Conservation (phyloP, 345 rosid species). For the Cardamine resedifolia region DNA sequence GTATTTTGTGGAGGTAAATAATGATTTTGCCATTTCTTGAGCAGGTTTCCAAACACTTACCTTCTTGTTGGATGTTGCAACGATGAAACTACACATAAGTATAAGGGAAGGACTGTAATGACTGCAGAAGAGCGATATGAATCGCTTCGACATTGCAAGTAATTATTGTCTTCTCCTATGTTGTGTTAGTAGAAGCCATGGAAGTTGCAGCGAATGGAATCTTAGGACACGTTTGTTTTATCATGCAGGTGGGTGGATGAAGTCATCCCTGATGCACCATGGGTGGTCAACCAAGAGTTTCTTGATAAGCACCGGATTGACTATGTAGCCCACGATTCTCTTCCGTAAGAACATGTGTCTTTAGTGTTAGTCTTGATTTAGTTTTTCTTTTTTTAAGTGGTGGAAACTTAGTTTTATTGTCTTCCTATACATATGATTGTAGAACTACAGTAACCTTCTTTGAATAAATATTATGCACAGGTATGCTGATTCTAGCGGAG, state of each 20-base stretch:
- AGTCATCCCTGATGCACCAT: conserved; percentile 89
- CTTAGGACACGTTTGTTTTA: background rate
- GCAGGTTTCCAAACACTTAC: conserved; percentile 76
- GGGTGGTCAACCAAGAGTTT: conserved; percentile 86
- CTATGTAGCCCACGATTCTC: conserved; percentile 88
- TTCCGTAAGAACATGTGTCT: conserved; percentile 61
- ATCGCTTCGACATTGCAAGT: conserved; percentile 98
- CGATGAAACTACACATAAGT: conserved; percentile 80
- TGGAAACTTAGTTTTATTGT: background rate
- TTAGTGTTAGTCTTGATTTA: background rate
- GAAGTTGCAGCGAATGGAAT: background rate
- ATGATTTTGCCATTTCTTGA: conserved; percentile 1
- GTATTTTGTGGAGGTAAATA: background rate
- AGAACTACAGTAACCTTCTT: conserved; percentile 9
- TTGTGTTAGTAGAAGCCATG: background rate
- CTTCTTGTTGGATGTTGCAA: conserved; percentile 92
- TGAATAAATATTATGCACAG: conserved; percentile 39
- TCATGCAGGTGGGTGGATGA: conserved; percentile 87
- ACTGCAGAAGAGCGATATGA: conserved; percentile 80
- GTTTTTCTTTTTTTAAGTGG: background rate
- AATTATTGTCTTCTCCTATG: conserved; percentile 17
- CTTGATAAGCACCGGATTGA: conserved; percentile 76
- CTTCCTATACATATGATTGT: background rate
- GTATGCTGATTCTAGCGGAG: conserved; percentile 92
- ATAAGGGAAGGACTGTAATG: conserved; percentile 92